Conservation (phyloP, 2,329 filamentous ascomycete species). For the Trichoderma pleuroti region DNA sequence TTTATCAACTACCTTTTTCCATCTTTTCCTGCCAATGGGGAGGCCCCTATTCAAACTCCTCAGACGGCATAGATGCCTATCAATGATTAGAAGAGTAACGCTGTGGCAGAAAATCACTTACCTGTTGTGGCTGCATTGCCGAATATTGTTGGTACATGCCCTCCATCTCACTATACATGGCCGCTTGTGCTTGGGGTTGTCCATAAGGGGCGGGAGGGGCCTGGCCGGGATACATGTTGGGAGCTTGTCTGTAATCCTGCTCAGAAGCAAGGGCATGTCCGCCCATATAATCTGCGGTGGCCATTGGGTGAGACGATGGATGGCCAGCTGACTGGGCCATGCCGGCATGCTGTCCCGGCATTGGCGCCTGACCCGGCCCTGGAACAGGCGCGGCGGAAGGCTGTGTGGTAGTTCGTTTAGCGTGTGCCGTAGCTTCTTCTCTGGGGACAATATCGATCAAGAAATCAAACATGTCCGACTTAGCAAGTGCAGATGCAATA, state of each 20-base stretch:
- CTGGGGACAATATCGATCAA: conserved; percentile 97
- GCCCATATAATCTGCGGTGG: conserved; percentile 59
- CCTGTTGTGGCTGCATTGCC: conserved; percentile 77
- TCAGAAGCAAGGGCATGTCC: conserved; percentile 64
- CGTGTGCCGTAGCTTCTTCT: conserved; percentile 82
- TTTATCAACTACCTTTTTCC: neutral
- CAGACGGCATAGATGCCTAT: conserved; percentile 43
- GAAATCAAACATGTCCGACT: conserved; percentile 99
- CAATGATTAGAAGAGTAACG: conserved; percentile 19
- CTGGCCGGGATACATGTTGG: conserved; percentile 76
- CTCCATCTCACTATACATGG: conserved; percentile 76
- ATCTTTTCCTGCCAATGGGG: neutral
- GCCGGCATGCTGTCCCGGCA: conserved; percentile 49
- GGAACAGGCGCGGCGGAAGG: conserved; percentile 43
- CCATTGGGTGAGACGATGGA: conserved; percentile 54
- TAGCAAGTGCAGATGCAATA: conserved; percentile 90
- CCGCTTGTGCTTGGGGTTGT: conserved; percentile 63
- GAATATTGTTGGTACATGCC: conserved; percentile 81
- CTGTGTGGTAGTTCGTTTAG: conserved; percentile 67
- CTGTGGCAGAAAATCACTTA: conserved; percentile 42
- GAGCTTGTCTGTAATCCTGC: conserved; percentile 75
- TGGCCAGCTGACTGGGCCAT: conserved; percentile 56
- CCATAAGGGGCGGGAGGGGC: conserved; percentile 70
- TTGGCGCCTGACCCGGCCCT: conserved; percentile 49
- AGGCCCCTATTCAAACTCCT: conserved; percentile 43